Base-by-base conservation (phyloP, 768 basidiomycete species). In the Amanita inopinata region DNA sequence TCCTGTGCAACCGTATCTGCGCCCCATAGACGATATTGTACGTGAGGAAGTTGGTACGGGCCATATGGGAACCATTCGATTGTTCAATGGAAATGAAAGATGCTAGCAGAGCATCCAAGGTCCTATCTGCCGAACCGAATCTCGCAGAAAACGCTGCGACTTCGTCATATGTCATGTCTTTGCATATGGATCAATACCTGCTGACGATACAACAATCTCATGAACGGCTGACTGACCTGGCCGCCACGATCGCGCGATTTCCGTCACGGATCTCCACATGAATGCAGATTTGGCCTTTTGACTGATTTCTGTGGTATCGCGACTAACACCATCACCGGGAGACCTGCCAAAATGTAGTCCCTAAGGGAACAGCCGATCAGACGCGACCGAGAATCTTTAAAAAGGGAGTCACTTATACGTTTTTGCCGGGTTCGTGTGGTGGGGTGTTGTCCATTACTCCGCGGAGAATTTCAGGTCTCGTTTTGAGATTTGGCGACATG, bases 401-500 rank as follows among this genome's bases (percentile, higher is more conserved):
- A 23, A 8, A 14, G 28, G 4, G 28, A 25, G 19, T 5, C 15
- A 24, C 24, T 22, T 34, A 25, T 27, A 42, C 41, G 17, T 33
- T 33, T 40, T 18, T 40, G 20, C 28, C 40, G 14, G 20, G 20
- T 22, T 40, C 28, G 15, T 20, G 30, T 23, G 40, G 14, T 31
- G 30, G 30, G 30, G 31, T 22, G 31, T 28, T 23, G n/a, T 31
- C 40, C 30, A 32, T 40, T 33, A 31, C 31, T 42, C 41, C 41
- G 41, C 43, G 43, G 35, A 38, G 43, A 23, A 19, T 17, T 9
- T 45, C 34, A 30, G 43, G 37, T 19, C 34, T 18, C 23, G 24
- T 37, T 11, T 38, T 45, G 12, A 45, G 25, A 38, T 35, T 37
- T 12, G 38, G 24, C 33, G 52, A 32, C 17, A 59, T 56, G 64